A percentile compares a stretch with the other conserved stretches of the same genome.
phyloP scores from a whole-genome alignment of 768 basidiomycete genomes.

The Kockovaella imperatae region DNA sequence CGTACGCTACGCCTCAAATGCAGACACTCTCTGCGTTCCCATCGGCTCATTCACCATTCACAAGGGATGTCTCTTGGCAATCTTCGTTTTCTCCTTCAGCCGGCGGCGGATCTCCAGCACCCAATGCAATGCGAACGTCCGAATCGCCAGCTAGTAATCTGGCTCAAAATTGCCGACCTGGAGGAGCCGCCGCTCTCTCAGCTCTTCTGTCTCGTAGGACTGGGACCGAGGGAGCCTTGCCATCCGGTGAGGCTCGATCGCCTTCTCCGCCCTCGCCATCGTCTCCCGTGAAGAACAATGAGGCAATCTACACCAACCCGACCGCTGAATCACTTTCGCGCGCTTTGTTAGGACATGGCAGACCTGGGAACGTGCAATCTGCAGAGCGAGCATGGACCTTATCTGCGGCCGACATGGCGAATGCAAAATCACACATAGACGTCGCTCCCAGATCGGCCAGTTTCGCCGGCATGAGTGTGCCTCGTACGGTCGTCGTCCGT shows the following conservation, averaged over 20 bases:
- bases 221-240: background rate
- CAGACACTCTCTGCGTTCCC: background rate
- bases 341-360: too few species aligned
- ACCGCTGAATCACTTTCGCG: background rate
- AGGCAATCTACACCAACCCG: background rate
- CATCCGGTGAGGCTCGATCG: background rate
- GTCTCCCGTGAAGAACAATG: background rate
- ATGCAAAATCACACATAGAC: background rate
- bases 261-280: background rate
- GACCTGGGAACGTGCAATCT: too few species aligned
- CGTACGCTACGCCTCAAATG: background rate
- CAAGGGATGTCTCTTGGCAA: background rate
- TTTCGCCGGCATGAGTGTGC: background rate
- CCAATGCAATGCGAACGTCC: background rate
- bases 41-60: background rate
- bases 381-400: too few species aligned
- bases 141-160: background rate
- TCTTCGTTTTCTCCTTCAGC: background rate
- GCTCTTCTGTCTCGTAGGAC: background rate
- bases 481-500: conserved; percentile 7
- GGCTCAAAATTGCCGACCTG: background rate
- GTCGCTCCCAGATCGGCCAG: background rate
- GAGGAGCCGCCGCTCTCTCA: background rate
- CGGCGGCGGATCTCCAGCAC: background rate
- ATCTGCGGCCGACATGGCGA: too few species aligned